A percentile compares a stretch with the other conserved stretches of the same genome.
Evolutionary conservation across 164 flowering plant species (phyloP).

Genomic region (Houttuynia cordata): DNA sequence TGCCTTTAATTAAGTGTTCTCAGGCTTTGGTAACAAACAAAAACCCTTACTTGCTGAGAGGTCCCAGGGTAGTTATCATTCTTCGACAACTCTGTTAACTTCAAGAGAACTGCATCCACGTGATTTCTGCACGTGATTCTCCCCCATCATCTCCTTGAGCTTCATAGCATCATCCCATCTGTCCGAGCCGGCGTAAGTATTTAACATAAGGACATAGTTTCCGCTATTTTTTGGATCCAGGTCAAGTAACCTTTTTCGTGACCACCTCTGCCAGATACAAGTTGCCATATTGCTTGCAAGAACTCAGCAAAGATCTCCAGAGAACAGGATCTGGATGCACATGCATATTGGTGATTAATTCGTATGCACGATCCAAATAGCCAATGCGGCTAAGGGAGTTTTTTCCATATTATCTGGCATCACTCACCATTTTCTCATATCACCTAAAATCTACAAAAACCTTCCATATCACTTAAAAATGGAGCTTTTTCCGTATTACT

Average conservation of each 20-base stretch:
- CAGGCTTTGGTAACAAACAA: no score
- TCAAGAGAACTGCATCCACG: constrained; percentile 47
- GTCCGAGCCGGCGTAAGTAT: constrained; percentile 48
- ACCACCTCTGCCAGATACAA: constrained; percentile 43
- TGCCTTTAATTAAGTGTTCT: no score
- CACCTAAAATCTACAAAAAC: no score
- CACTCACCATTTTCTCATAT: no score
- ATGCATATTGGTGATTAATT: constrained; percentile 44
- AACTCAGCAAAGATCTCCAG: constrained; percentile 57
- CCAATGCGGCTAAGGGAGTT: constrained; percentile 53
- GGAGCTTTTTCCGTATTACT: no score
- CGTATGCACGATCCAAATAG: constrained; percentile 35
- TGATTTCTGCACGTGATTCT: constrained; percentile 34
- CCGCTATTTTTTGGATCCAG: constrained; percentile 49
- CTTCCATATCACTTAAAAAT: no score
- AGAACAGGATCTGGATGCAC: constrained; percentile 33
- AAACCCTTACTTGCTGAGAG: no score
- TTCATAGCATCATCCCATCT: constrained; percentile 51
- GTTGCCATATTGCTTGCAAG: constrained; percentile 53
- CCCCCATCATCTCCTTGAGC: constrained; percentile 40
- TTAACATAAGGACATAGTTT: constrained; percentile 48
- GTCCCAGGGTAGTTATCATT: not conserved
- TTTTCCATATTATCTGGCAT: no score
- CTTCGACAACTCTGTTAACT: constrained; percentile 4
- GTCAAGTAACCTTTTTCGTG: constrained; percentile 36